A percentile compares a stretch with the other conserved stretches of the same genome.
Conservation (phyloP, 2,329 filamentous ascomycete genomes). For the Hypocreales sp. region DNA sequence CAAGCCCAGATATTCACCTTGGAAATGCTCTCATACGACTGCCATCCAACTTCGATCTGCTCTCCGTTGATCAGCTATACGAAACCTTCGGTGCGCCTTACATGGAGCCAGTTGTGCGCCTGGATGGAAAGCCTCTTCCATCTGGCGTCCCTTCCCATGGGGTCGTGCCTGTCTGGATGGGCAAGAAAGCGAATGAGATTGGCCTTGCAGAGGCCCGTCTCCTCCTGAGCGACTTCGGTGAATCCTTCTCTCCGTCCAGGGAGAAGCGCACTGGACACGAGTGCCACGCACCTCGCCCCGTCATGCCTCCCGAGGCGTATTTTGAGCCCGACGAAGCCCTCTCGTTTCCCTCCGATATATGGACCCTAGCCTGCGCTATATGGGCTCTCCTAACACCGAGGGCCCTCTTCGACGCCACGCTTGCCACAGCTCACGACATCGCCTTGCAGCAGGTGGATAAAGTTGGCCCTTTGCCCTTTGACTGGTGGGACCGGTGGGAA, state of each 20-base stretch:
- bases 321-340: constrained; percentile 18
- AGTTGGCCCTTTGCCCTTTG: constrained; percentile 3
- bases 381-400: constrained; percentile 14
- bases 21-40: constrained; percentile 16
- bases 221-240: constrained; percentile 18
- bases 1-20: constrained; percentile 12
- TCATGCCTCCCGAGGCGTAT: constrained; percentile 16
- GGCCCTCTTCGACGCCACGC: constrained; percentile 1
- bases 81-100: constrained; percentile 7
- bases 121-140: constrained; percentile 7
- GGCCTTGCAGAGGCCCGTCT: constrained; percentile 8
- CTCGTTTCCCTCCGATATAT: constrained; percentile 20
- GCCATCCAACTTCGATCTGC: constrained; percentile 4
- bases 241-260: constrained; percentile 13
- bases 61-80: constrained; percentile 10
- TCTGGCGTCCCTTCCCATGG: constrained; percentile 13
- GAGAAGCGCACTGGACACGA: constrained; percentile 5
- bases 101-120: constrained; percentile 7
- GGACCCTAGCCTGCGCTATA: constrained; percentile 20
- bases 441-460: constrained; percentile 1
- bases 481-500: constrained; percentile 3
- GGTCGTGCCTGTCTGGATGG: constrained; percentile 18
- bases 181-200: constrained; percentile 13
- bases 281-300: constrained; percentile 13
- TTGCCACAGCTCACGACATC: constrained; percentile 1